Base-by-base conservation (phyloP, 768 basidiomycete species). In the Melanogaster broomeanus region DNA sequence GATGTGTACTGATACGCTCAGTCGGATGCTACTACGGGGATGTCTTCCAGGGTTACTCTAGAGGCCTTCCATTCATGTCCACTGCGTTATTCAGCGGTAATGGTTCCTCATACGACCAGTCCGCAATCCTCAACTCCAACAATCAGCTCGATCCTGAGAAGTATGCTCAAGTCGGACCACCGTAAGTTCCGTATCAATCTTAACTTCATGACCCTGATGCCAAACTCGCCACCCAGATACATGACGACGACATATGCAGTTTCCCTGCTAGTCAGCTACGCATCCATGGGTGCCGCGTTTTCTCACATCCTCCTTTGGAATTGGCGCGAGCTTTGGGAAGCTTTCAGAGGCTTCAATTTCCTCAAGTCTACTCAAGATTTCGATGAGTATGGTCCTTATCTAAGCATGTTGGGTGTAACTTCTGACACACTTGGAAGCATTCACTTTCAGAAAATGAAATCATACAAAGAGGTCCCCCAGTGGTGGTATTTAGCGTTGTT, bases 381-480 rank as follows among this genome's bases (percentile, higher is more conserved):
- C 40, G n/a, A 51, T 34, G 42, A 33, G 50, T 42, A 39, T 2
- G 41, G 16, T 24, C 24, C 28, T 25, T 22, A n/a, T 13, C 5
- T 27, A n/a, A 16, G 16, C 33, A 16, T 37, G 15, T 16, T 31
- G 16, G 19, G 13, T 42, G 28, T n/a, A 30, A 12, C 15, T 28
- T 18, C 38, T 28, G 28, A 22, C 25, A 9, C 45, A 19, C 31
- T 24, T 31, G 15, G 24, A 6, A 42, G 42, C 47, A 42, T 56
- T 28, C 62, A 65, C 45, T 65, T 51, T 4, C 52, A 77, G 76
- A 72, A 58, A 48, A 81, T 82, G 77, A 68, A 72, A 53, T 77
- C 76, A 51, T 82, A 82, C 55, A 64, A 63, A 13, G 80, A 82
- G 57, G 80, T 80, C 1, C 81, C 81, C 10, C 76, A 77, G 55